phyloP scores from a whole-genome alignment of 306 rosid species.

The Nissolia schottii region DNA sequence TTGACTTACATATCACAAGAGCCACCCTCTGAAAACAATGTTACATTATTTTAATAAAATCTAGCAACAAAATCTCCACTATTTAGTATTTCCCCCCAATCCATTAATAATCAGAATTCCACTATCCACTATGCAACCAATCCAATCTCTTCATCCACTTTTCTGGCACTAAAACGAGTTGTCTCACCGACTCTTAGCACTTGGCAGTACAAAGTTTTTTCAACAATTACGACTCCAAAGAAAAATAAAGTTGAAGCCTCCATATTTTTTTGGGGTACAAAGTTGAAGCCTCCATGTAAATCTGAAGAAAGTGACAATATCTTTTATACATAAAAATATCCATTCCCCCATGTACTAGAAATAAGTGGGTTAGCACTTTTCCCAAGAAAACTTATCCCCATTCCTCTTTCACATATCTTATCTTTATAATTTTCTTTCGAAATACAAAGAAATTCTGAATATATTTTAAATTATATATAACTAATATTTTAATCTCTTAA shows the following conservation, averaged over 20 bases:
- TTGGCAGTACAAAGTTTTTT: neutral
- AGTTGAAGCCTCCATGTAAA: constrained; percentile 4
- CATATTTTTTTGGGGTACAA: no score
- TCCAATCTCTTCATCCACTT: constrained; percentile 9
- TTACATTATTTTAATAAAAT: neutral
- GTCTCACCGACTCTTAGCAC: neutral
- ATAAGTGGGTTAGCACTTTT: constrained; percentile 56
- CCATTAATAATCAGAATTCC: neutral
- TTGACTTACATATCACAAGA: no score
- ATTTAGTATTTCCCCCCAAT: neutral
- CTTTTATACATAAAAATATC: constrained; percentile 35
- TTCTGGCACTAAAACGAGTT: constrained; percentile 8
- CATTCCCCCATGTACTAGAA: constrained; percentile 23
- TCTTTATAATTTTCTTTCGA: no score
- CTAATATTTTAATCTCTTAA: no score
- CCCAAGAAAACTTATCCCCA: constrained; percentile 81
- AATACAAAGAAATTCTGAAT: no score
- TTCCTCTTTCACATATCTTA: constrained; percentile 53
- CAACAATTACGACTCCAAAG: constrained; percentile 21
- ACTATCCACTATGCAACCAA: neutral
- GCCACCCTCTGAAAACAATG: no score
- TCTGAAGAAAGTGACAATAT: constrained; percentile 21
- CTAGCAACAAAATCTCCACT: neutral
- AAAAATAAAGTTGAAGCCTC: neutral
- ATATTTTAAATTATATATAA: no score